Percentiles rank a stretch among this genome's conserved stretches.
These are phyloP conservation scores for Centella asiatica DNA, from an alignment of 129 eudicot species.

Conservation along the genomic window DNA sequence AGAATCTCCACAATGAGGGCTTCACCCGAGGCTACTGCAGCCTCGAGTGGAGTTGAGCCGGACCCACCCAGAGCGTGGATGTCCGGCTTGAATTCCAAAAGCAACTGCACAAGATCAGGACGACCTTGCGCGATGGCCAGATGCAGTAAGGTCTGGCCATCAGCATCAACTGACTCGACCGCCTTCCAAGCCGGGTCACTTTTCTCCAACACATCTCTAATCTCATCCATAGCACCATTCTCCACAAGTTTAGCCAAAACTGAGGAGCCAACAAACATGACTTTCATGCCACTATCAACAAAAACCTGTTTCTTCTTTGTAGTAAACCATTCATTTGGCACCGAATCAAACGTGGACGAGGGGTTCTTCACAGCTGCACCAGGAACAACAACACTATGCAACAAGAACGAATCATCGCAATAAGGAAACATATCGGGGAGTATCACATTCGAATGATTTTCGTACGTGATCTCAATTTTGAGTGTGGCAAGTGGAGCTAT, in stretches of 20 bases:
- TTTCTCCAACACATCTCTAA: slow-evolving; percentile 60
- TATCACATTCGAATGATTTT: slow-evolving; percentile 22
- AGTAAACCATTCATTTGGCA: slow-evolving; percentile 74
- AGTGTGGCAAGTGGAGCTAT: slow-evolving; percentile 46
- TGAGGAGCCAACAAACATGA: slow-evolving; percentile 62
- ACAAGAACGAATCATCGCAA: slow-evolving; percentile 45
- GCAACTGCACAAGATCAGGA: slow-evolving; percentile 53
- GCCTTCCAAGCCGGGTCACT: slow-evolving; percentile 55
- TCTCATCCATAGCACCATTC: slow-evolving; percentile 47
- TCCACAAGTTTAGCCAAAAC: slow-evolving; percentile 42
- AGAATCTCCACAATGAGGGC: slow-evolving; percentile 57
- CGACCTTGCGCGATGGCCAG: slow-evolving; percentile 46
- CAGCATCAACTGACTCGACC: slow-evolving; percentile 46
- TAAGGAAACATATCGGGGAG: slow-evolving; percentile 55
- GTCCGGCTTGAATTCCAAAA: slow-evolving; percentile 58
- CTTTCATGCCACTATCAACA: slow-evolving; percentile 50
- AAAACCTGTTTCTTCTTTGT: slow-evolving; percentile 68
- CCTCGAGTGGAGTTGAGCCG: slow-evolving; percentile 57
- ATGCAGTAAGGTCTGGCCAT: slow-evolving; percentile 64
- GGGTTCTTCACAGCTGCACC: slow-evolving; percentile 51
- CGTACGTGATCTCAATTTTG: slow-evolving; percentile 40
- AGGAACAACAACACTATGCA: slow-evolving; percentile 75
- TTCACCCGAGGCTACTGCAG: slow-evolving; percentile 56
- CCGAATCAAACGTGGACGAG: slow-evolving; percentile 28
- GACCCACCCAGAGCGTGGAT: slow-evolving; percentile 29